These are phyloP conservation scores for Fusarium newnesense DNA, from an alignment of 2,329 filamentous ascomycete genomes.

Conservation along the genomic window DNA sequence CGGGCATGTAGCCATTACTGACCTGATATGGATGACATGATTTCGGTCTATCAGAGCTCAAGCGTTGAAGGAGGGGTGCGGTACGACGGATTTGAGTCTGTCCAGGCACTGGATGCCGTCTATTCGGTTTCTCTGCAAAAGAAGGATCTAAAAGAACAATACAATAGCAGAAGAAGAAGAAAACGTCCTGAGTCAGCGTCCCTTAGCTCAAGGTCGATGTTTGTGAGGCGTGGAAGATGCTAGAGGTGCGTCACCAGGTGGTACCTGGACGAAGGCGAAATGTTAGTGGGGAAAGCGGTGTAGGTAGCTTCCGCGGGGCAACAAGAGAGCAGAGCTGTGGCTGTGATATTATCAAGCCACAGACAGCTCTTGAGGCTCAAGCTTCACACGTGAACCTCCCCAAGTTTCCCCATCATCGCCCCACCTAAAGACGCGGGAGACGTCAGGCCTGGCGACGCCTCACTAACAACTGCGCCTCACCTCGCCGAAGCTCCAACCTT, in stretches of 20 bases:
- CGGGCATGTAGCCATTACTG: conserved; percentile 42
- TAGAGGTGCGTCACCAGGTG: conserved; percentile 48
- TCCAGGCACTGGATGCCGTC: background rate
- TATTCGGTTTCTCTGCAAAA: background rate
- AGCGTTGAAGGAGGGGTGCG: background rate
- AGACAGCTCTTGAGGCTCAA: conserved; percentile 18
- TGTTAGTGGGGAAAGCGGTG: conserved; percentile 45
- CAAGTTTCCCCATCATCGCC: conserved; percentile 21
- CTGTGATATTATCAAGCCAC: conserved; percentile 20
- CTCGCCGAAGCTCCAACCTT: conserved; percentile 41
- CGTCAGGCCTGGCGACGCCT: conserved; percentile 45
- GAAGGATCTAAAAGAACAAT: conserved; percentile 2
- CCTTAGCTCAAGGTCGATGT: background rate
- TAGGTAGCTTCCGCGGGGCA: conserved; percentile 32
- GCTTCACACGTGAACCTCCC: conserved; percentile 29
- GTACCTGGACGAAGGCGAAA: conserved; percentile 45
- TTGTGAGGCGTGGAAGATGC: conserved; percentile 23
- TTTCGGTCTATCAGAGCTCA: conserved; percentile 39
- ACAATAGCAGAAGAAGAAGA: background rate
- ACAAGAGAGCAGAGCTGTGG: conserved; percentile 20
- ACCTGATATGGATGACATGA: conserved; percentile 68
- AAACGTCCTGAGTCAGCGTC: background rate
- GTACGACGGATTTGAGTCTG: background rate
- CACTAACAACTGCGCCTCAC: conserved; percentile 40
- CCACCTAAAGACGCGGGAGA: conserved; percentile 45